Conservation (phyloP, 108 stramenopile species). For the Fragilaria crotonensis region DNA sequence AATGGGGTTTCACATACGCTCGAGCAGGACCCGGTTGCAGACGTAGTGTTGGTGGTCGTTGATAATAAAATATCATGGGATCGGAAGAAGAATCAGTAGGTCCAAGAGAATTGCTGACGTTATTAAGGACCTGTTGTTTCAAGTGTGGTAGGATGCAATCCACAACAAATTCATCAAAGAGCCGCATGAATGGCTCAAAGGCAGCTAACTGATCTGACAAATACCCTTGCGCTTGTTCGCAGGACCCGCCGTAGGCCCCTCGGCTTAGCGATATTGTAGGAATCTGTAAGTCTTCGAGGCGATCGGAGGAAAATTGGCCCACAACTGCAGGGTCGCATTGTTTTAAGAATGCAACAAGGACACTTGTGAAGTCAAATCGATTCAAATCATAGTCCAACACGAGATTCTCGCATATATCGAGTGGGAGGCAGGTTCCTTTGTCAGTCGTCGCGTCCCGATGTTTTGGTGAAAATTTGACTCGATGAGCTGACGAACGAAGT, state of each 20-base stretch:
- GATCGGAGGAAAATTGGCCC: constrained; percentile 23
- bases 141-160: constrained; percentile 56
- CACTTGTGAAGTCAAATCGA: constrained; percentile 41
- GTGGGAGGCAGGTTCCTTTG: constrained; percentile 66
- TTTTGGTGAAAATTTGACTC: constrained; percentile 62
- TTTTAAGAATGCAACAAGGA: constrained; percentile 35
- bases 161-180: constrained; percentile 64
- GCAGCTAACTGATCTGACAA: constrained; percentile 55
- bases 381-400: constrained; percentile 35
- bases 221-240: constrained; percentile 68
- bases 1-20: constrained; percentile 66
- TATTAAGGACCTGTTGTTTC: constrained; percentile 41
- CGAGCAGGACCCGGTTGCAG: constrained; percentile 84
- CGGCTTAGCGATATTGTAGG: constrained; percentile 51
- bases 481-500: constrained; percentile 71
- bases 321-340: constrained; percentile 49
- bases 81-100: constrained; percentile 6
- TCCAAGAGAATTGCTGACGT: too few relatives aligned
- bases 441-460: constrained; percentile 52
- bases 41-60: constrained; percentile 81
- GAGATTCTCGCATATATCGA: constrained; percentile 32
- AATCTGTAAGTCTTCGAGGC: constrained; percentile 66
- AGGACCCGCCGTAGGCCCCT: constrained; percentile 49
- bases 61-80: constrained; percentile 60
- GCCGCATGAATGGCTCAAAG: constrained; percentile 47